Percentiles rank a stretch among this genome's conserved stretches.
Evolutionary conservation across 345 rosid genomes (phyloP).

Genomic region (Citrus mangshanensis): DNA sequence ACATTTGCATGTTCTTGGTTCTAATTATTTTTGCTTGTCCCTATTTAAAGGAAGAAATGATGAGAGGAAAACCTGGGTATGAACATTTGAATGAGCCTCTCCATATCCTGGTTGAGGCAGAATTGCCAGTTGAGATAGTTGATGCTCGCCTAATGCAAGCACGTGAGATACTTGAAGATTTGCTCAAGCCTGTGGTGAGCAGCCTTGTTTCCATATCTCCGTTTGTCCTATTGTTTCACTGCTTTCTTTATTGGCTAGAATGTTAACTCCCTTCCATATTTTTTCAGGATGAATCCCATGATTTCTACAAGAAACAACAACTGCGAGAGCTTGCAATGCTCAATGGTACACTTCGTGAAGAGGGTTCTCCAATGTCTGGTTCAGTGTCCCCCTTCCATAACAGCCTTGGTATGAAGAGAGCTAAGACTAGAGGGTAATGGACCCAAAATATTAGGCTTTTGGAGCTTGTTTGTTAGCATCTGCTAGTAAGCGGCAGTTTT

Average conservation of each 20-base stretch:
- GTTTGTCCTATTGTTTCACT: neutral
- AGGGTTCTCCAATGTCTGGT: slow-evolving; percentile 93
- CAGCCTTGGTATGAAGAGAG: slow-evolving; percentile 95
- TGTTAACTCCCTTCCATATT: neutral
- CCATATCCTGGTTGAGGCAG: slow-evolving; percentile 92
- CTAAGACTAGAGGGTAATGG: slow-evolving; percentile 81
- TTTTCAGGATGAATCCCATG: slow-evolving; percentile 86
- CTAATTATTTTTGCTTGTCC: neutral
- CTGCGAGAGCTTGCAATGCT: slow-evolving; percentile 93
- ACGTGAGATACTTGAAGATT: slow-evolving; percentile 86
- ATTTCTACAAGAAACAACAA: slow-evolving; percentile 94
- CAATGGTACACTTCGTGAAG: slow-evolving; percentile 87
- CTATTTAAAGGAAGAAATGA: slow-evolving; percentile 72
- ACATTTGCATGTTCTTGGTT: neutral
- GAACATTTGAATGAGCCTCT: slow-evolving; percentile 96
- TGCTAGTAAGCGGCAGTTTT: slow-evolving; percentile 29
- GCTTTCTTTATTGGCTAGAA: neutral
- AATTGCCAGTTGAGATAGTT: slow-evolving; percentile 81
- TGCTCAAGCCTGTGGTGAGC: slow-evolving; percentile 83
- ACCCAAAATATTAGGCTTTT: slow-evolving; percentile 16
- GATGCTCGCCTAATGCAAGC: slow-evolving; percentile 94
- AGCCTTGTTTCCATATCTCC: neutral
- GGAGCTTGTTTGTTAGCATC: slow-evolving; percentile 28
- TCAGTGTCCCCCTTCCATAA: slow-evolving; percentile 82
- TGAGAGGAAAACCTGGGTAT: slow-evolving; percentile 96